These are phyloP conservation scores for Diatrype stigma DNA, from an alignment of 2,329 filamentous ascomycete genomes.

Conservation along the genomic window DNA sequence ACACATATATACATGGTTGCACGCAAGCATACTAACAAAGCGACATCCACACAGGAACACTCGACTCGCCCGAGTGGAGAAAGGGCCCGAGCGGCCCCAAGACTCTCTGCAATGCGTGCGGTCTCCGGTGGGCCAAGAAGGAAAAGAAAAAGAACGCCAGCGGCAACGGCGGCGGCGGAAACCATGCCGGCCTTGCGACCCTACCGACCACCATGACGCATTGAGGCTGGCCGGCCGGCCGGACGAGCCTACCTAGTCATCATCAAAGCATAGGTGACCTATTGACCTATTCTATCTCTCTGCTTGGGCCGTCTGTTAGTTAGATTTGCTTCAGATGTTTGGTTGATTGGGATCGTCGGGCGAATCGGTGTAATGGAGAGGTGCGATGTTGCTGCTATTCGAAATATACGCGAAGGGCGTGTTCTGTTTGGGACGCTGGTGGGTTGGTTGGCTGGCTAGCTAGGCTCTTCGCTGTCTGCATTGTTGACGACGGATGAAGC, in stretches of 20 bases:
- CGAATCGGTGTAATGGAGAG: slow-evolving; percentile 10
- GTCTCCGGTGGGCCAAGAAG: slow-evolving; percentile 71
- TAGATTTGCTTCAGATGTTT: slow-evolving; percentile 7
- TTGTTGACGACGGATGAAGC: too few relatives aligned
- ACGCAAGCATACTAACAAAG: slow-evolving; percentile 9
- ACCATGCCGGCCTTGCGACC: slow-evolving; percentile 3
- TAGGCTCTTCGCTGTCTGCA: too few relatives aligned
- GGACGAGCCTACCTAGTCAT: too few relatives aligned
- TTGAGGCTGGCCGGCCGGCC: too few relatives aligned
- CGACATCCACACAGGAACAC: slow-evolving; percentile 56
- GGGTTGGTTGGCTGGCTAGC: too few relatives aligned
- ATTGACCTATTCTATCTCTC: too few relatives aligned
- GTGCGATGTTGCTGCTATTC: slow-evolving; percentile 3
- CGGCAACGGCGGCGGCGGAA: slow-evolving; percentile 9
- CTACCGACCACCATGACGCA: slow-evolving; percentile 8
- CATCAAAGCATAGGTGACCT: slow-evolving; percentile 7
- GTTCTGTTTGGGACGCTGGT: too few relatives aligned
- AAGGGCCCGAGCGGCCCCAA: slow-evolving; percentile 92
- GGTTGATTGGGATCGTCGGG: slow-evolving; percentile 5
- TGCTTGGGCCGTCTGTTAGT: too few relatives aligned
- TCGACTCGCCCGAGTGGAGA: slow-evolving; percentile 93
- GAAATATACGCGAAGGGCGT: too few relatives aligned
- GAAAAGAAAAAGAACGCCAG: slow-evolving; percentile 63
- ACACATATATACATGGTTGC: too few relatives aligned
- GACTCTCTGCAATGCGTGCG: slow-evolving; percentile 93